phyloP scores from a whole-genome alignment of 331 rosid species.

The Prunus yedoensis region DNA sequence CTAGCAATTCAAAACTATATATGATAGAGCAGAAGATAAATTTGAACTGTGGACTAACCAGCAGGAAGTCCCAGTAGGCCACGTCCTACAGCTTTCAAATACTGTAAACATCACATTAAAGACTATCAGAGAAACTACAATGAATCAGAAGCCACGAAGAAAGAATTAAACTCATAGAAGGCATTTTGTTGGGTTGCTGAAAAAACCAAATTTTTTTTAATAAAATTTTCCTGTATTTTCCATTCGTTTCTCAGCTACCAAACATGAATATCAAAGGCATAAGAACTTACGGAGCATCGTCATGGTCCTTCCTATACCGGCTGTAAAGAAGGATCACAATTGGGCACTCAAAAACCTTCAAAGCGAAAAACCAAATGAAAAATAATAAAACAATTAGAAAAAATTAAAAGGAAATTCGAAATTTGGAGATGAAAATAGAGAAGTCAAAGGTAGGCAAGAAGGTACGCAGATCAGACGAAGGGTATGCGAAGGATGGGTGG shows the following conservation, averaged over 20 bases:
- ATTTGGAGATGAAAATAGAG: too few relatives aligned
- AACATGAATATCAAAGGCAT: too few relatives aligned
- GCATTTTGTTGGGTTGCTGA: background rate
- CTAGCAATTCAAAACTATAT: background rate
- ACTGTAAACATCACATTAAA: constrained; percentile 41
- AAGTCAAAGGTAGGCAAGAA: too few relatives aligned
- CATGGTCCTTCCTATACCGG: too few relatives aligned
- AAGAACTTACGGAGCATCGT: constrained; percentile 53
- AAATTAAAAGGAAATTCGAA: too few relatives aligned
- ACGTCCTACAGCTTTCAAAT: constrained; percentile 68
- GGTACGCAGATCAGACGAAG: too few relatives aligned
- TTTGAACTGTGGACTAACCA: constrained; percentile 53
- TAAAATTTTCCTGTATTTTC: background rate
- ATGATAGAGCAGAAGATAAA: background rate
- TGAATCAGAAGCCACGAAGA: background rate
- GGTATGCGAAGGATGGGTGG: too few relatives aligned
- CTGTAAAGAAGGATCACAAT: too few relatives aligned
- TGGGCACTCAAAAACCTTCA: too few relatives aligned
- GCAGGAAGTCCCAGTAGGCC: constrained; percentile 70
- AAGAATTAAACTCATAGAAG: background rate
- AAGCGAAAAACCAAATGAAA: too few relatives aligned
- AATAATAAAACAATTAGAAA: too few relatives aligned
- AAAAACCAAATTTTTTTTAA: background rate
- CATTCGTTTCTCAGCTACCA: background rate
- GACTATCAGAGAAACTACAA: background rate